Evolutionary conservation across 1,284 basidiomycete species (phyloP).

Genomic region (Gymnopus androsaceus): DNA sequence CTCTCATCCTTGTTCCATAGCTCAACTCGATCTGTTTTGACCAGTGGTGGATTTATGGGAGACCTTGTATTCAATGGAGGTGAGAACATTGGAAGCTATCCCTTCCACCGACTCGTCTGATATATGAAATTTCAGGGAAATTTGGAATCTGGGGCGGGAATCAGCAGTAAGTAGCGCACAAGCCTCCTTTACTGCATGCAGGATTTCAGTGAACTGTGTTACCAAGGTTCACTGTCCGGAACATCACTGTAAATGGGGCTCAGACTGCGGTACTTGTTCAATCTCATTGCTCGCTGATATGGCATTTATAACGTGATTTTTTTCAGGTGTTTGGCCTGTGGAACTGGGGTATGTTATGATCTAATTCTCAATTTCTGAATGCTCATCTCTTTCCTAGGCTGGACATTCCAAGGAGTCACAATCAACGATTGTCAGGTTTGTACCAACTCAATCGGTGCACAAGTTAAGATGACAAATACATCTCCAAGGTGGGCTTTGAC

Average conservation of each 20-base stretch:
- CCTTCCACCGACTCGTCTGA: too few species aligned
- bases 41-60: too few species aligned
- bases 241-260: constrained; percentile 58
- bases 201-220: neutral
- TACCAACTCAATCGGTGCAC: constrained; percentile 15
- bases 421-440: constrained; percentile 59
- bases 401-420: constrained; percentile 61
- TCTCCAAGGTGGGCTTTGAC: constrained; percentile 43
- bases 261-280: constrained; percentile 37
- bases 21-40: too few species aligned
- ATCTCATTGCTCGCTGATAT: too few species aligned
- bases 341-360: constrained; percentile 55
- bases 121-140: too few species aligned
- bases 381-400: constrained; percentile 37
- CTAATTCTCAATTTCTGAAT: constrained; percentile 12
- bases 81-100: too few species aligned
- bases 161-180: constrained; percentile 57
- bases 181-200: constrained; percentile 6
- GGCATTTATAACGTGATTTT: too few species aligned
- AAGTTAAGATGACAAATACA: constrained; percentile 23
- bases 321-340: constrained; percentile 43
- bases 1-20: too few species aligned
- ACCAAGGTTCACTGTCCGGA: constrained; percentile 44
- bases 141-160: constrained; percentile 70
- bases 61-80: too few species aligned